phyloP scores from a whole-genome alignment of 768 basidiomycete species.

The Naganishia kalamii region DNA sequence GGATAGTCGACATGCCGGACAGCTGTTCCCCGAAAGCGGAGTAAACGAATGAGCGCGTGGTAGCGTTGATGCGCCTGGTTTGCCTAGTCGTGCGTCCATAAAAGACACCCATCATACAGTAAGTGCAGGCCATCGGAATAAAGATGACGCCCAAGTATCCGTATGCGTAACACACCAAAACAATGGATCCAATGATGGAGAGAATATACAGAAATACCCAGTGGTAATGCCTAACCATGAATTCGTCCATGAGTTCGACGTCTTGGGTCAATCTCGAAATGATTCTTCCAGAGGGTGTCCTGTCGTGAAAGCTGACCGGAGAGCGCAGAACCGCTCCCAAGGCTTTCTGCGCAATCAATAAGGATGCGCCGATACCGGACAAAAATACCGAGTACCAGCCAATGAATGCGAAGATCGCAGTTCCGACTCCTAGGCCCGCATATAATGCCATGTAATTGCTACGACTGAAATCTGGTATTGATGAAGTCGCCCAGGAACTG shows the following conservation, averaged over 20 bases:
- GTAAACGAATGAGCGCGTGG: constrained; percentile 24
- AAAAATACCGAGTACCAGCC: no score
- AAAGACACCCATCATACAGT: constrained; percentile 16
- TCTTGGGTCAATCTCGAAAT: constrained; percentile 44
- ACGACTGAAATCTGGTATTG: constrained; percentile 56
- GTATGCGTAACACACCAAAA: constrained; percentile 37
- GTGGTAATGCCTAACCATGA: not conserved
- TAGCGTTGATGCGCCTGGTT: constrained; percentile 27
- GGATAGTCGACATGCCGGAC: constrained; percentile 13
- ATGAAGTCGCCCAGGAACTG: constrained; percentile 63
- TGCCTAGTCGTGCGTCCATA: constrained; percentile 26
- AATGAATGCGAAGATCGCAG: no score
- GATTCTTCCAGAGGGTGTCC: constrained; percentile 50
- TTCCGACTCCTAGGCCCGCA: no score
- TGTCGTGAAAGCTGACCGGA: constrained; percentile 65
- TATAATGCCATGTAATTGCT: constrained; percentile 63
- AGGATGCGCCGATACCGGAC: constrained; percentile 43
- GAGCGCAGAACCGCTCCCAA: constrained; percentile 57
- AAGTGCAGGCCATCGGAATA: constrained; percentile 29
- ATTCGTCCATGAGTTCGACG: constrained; percentile 26
- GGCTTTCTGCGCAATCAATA: constrained; percentile 56
- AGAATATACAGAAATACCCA: constrained; percentile 47
- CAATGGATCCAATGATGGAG: constrained; percentile 35
- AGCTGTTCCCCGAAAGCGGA: constrained; percentile 25
- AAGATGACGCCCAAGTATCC: constrained; percentile 37